Evolutionary conservation across 2,329 filamentous ascomycete species (phyloP).

Genomic region (Clonostachys rhizophaga): DNA sequence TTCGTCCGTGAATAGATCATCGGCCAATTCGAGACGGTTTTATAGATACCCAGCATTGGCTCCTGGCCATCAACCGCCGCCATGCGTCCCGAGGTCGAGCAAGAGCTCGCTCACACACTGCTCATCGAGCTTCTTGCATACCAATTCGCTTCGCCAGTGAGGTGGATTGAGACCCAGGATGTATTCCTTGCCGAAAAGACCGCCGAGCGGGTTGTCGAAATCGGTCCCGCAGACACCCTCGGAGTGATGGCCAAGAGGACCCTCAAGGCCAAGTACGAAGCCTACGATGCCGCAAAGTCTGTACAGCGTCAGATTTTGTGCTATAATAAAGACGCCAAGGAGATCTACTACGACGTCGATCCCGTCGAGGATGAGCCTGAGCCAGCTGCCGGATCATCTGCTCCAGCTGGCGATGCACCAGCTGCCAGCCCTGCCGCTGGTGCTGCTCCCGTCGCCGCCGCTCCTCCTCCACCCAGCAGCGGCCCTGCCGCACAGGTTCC

Average conservation of each 20-base stretch:
- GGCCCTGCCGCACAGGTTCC: slow-evolving; percentile 84
- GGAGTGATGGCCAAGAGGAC: slow-evolving; percentile 97
- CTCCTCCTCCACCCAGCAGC: slow-evolving; percentile 62
- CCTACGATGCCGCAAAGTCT: slow-evolving; percentile 94
- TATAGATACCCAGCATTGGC: too few relatives aligned
- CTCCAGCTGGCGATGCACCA: slow-evolving; percentile 43
- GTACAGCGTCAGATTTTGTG: slow-evolving; percentile 96
- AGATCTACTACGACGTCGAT: slow-evolving; percentile 99
- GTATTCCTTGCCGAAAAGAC: slow-evolving; percentile 95
- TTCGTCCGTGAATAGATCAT: too few relatives aligned
- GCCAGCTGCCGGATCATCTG: slow-evolving; percentile 28
- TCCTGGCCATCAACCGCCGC: slow-evolving; percentile 25
- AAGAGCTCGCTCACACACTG: slow-evolving; percentile 97
- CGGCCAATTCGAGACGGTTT: too few relatives aligned
- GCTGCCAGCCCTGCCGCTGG: slow-evolving; percentile 49
- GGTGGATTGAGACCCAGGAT: slow-evolving; percentile 99
- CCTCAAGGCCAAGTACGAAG: slow-evolving; percentile 94
- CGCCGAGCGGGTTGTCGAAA: slow-evolving; percentile 95
- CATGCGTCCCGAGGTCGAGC: slow-evolving; percentile 98
- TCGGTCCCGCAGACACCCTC: slow-evolving; percentile 93
- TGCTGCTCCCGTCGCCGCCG: slow-evolving; percentile 48
- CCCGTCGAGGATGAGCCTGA: slow-evolving; percentile 87
- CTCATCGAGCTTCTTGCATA: slow-evolving; percentile 98
- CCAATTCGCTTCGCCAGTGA: slow-evolving; percentile 96
- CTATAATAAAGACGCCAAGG: slow-evolving; percentile 99